phyloP scores from a whole-genome alignment of 2,329 filamentous ascomycete species.

The Acrocalymma vagum region DNA sequence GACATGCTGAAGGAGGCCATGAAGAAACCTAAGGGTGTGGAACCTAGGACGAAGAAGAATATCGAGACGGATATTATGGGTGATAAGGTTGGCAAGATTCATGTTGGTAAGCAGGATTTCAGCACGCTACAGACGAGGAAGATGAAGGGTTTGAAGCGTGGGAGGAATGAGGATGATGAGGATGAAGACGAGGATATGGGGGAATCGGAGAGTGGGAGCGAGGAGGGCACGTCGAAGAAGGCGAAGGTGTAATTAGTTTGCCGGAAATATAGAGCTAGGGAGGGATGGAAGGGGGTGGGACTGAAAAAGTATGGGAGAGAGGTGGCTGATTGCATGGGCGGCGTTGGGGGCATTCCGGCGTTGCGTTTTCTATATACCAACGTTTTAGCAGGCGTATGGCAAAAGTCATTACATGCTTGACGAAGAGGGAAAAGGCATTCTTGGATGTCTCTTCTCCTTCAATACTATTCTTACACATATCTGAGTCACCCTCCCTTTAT shows the following conservation, averaged over 20 bases:
- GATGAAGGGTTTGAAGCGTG: conserved; percentile 98
- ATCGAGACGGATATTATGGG: conserved; percentile 89
- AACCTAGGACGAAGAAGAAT: conserved; percentile 94
- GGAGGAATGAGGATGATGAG: conserved; percentile 53
- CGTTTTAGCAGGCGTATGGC: no score
- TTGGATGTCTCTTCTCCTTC: no score
- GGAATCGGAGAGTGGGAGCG: conserved; percentile 29
- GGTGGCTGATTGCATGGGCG: conserved; percentile 32
- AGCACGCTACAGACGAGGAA: conserved; percentile 90
- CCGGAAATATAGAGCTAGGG: no score
- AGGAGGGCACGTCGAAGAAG: conserved; percentile 38
- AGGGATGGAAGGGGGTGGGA: background rate
- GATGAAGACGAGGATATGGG: conserved; percentile 44
- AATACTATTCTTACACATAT: no score
- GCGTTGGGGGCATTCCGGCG: conserved; percentile 36
- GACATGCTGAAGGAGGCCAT: conserved; percentile 87
- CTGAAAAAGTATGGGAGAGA: background rate
- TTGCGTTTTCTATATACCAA: no score
- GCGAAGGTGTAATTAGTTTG: conserved; percentile 28
- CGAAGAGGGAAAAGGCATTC: no score
- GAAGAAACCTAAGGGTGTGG: conserved; percentile 79
- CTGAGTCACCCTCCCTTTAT: no score
- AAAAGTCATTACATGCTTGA: no score
- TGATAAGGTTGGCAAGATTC: conserved; percentile 94
- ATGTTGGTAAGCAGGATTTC: conserved; percentile 90